A percentile compares a stretch with the other conserved stretches of the same genome.
phyloP scores from a whole-genome alignment of 768 basidiomycete species.

The Hemileccinum impolitum region DNA sequence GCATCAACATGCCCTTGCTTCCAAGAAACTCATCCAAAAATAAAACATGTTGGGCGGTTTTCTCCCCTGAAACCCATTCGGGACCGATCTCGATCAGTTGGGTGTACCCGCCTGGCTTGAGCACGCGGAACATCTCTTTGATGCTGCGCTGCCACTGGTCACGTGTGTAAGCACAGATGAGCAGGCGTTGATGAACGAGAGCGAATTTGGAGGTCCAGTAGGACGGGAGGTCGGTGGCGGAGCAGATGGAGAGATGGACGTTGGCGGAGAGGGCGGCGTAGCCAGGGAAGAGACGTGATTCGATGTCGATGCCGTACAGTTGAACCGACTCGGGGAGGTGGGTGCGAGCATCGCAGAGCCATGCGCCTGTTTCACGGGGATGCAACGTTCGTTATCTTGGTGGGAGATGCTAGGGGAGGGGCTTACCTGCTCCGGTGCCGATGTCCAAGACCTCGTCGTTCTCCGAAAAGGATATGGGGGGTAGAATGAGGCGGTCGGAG shows the following conservation, averaged over 20 bases:
- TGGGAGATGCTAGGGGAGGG: too few species aligned
- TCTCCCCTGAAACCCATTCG: conserved; percentile 13
- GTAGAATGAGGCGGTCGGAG: conserved; percentile 21
- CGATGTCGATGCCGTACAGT: conserved; percentile 26
- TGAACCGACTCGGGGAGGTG: conserved; percentile 18
- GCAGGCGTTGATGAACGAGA: conserved; percentile 33
- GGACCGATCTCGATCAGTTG: conserved; percentile 31
- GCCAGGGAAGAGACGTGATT: conserved; percentile 18
- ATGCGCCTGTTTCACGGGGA: conserved; percentile 10
- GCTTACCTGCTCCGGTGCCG: conserved; percentile 21
- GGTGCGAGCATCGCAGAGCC: conserved; percentile 18
- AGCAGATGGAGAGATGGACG: conserved; percentile 22
- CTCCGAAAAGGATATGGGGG: conserved; percentile 10
- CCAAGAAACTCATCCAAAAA: conserved; percentile 13
- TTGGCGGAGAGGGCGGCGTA: conserved; percentile 4
- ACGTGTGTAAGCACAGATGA: conserved; percentile 26
- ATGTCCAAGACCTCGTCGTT: conserved; percentile 23
- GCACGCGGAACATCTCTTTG: conserved; percentile 29
- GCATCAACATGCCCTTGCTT: conserved; percentile 6
- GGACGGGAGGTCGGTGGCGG: conserved; percentile 26
- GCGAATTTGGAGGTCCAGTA: conserved; percentile 31
- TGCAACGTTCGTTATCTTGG: too few species aligned
- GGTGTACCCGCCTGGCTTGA: conserved; percentile 31
- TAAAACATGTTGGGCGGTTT: conserved; percentile 7
- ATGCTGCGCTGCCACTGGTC: conserved; percentile 28